A percentile compares a stretch with the other conserved stretches of the same genome.
These are phyloP conservation scores for Forsythia viridissima DNA, from an alignment of 257 asterid species.

Conservation along the genomic window DNA sequence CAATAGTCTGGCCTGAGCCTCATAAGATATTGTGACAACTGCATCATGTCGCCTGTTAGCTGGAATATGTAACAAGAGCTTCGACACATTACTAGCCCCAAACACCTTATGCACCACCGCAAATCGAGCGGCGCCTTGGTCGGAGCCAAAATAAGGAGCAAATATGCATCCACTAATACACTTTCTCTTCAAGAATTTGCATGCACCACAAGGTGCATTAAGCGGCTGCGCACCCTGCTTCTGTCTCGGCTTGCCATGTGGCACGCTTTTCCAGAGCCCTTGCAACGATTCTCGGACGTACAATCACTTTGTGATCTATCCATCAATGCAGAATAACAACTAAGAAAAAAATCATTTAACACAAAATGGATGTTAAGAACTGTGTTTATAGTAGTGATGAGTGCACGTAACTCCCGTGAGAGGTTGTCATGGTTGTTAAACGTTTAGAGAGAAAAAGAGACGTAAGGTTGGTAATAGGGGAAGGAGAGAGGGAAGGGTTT, in stretches of 20 bases:
- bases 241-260: slow-evolving; percentile 9
- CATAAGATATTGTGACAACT: slow-evolving; percentile 74
- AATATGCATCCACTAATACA: slow-evolving; percentile 76
- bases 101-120: slow-evolving; percentile 94
- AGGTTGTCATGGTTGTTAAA: slow-evolving; percentile 53
- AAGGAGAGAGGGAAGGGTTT: slow-evolving; percentile 19
- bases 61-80: slow-evolving; percentile 71
- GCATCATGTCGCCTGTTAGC: slow-evolving; percentile 70
- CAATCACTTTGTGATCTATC: slow-evolving; percentile 40
- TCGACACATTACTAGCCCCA: slow-evolving; percentile 89
- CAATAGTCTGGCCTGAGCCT: slow-evolving; percentile 87
- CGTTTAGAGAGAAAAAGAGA: slow-evolving; percentile 26
- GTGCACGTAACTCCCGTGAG: slow-evolving; percentile 83
- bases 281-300: slow-evolving; percentile 36
- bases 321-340: slow-evolving; percentile 36
- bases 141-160: slow-evolving; percentile 82
- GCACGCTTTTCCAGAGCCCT: slow-evolving; percentile 33
- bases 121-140: slow-evolving; percentile 83
- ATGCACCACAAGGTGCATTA: slow-evolving; percentile 79
- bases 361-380: slow-evolving; percentile 24
- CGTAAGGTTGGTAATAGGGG: slow-evolving; percentile 26
- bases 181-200: slow-evolving; percentile 93
- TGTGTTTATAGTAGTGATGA: slow-evolving; percentile 42
- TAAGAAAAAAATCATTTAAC: slow-evolving; percentile 1
- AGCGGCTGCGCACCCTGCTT: not conserved